Evolutionary conservation across 2,329 filamentous ascomycete species (phyloP), one percentile per base, ranked within the genome.

Genomic region (Penicillium polonicum): DNA sequence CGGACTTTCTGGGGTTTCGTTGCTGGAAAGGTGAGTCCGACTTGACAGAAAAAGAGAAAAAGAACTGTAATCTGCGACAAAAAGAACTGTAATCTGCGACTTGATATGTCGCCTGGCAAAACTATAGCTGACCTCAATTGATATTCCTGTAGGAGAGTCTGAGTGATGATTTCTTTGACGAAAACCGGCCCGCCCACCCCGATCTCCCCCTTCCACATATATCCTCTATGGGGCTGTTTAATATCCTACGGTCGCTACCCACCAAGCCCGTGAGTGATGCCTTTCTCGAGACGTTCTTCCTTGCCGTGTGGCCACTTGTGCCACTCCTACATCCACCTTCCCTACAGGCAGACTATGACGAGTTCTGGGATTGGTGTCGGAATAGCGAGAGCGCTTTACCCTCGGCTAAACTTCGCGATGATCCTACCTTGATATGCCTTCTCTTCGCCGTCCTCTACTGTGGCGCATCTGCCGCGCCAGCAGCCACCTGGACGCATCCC

Each of bases 341-440:
- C 8, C 60, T 64, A 4, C 45, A 53, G 39, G 9, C 33, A n/a
- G 33, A 57, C 1, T 62, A 59, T 21, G 48, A 57, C 8, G 36
- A 12, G 10, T 62, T 64, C 23, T 64, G 61, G 61, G 21, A 33
- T 27, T 56, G 52, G 23, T 52, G 52, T 25, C 25, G n/a, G 17
- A 52, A 45, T n/a, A 46, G 23, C 10, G 44, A 48, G 15, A 35
- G 10, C 33, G 12, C 27, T 4, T 17, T 43, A 19, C 46, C 49
- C 13, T 29, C 48, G 5, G 19, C 41, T 8, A 36, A 42, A n/a
- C 9, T 62, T 4, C 33, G 60, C 17, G 13, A 44, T 10, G 60
- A 64, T 35, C 60, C 60, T 21, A 46, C 44, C 44, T 33, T 33
- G 13, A 46, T 46, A 19, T 46, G 44, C 13, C 44, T 46, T 10